Evolutionary conservation across 1,284 basidiomycete species (phyloP).

Genomic region (Phlebopus sp.): DNA sequence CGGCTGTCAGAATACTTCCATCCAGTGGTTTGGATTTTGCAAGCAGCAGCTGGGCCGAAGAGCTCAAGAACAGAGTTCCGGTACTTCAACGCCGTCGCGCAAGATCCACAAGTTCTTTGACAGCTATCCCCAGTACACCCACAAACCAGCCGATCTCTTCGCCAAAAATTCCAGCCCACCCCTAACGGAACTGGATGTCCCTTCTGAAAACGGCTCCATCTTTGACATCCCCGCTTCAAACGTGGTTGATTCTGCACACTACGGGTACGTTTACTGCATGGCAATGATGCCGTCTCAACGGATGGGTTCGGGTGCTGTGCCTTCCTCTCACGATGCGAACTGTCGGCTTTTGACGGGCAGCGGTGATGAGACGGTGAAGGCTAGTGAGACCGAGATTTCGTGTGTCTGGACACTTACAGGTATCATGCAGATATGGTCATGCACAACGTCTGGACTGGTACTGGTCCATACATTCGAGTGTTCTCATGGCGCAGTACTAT

Average conservation of each 20-base stretch:
- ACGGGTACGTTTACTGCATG: slow-evolving; percentile 93
- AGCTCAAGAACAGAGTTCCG: slow-evolving; percentile 34
- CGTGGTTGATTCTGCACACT: slow-evolving; percentile 86
- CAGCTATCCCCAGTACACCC: slow-evolving; percentile 69
- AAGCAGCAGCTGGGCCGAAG: slow-evolving; percentile 12
- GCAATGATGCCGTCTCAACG: slow-evolving; percentile 48
- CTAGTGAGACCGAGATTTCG: slow-evolving; percentile 25
- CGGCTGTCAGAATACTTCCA: slow-evolving; percentile 87
- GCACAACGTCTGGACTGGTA: slow-evolving; percentile 43
- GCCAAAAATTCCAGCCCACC: slow-evolving; percentile 49
- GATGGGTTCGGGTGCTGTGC: slow-evolving; percentile 36
- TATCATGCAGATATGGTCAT: slow-evolving; percentile 67
- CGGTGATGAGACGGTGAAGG: slow-evolving; percentile 88
- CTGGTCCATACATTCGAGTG: slow-evolving; percentile 64
- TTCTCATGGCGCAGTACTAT: slow-evolving; percentile 71
- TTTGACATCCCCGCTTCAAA: slow-evolving; percentile 64
- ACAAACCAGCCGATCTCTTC: slow-evolving; percentile 58
- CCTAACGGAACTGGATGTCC: slow-evolving; percentile 12
- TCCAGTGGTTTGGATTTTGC: slow-evolving; percentile 79
- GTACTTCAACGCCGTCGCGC: slow-evolving; percentile 48
- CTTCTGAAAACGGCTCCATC: slow-evolving; percentile 32
- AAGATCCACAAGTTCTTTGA: slow-evolving; percentile 81
- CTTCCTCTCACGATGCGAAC: slow-evolving; percentile 33
- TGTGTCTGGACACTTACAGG: slow-evolving; percentile 3
- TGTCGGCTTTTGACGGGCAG: slow-evolving; percentile 76